phyloP scores from a whole-genome alignment of 352 stramenopile species.

The Thraustochytrium sp. region DNA sequence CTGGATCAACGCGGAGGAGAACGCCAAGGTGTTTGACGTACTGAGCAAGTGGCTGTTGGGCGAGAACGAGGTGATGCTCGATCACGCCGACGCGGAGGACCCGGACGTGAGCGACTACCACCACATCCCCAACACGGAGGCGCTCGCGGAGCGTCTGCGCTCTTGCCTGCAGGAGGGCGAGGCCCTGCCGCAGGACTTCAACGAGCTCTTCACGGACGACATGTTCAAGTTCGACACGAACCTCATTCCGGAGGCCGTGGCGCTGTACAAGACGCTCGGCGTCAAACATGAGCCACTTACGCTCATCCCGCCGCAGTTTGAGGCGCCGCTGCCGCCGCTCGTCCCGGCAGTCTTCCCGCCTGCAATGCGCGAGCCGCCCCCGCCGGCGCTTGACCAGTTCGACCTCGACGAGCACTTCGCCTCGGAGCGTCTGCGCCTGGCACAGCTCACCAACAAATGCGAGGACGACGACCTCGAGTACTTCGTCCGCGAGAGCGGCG shows the following conservation, averaged over 20 bases:
- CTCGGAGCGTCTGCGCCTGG: constrained; percentile 77
- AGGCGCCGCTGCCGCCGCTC: constrained; percentile 82
- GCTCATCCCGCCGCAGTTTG: constrained; percentile 88
- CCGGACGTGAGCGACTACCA: constrained; percentile 77
- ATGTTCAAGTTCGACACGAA: constrained; percentile 91
- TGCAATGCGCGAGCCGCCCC: constrained; percentile 73
- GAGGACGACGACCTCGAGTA: constrained; percentile 87
- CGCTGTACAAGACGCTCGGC: constrained; percentile 78
- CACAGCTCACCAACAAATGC: constrained; percentile 90
- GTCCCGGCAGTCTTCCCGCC: constrained; percentile 87
- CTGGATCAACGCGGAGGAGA: constrained; percentile 88
- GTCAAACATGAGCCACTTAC: constrained; percentile 89
- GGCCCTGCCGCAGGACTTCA: constrained; percentile 87
- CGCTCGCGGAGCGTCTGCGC: constrained; percentile 79
- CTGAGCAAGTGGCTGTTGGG: constrained; percentile 85
- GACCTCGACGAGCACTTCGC: constrained; percentile 94
- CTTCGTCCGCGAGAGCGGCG: constrained; percentile 82
- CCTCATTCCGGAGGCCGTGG: constrained; percentile 84
- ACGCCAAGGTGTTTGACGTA: constrained; percentile 81
- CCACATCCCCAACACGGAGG: constrained; percentile 84
- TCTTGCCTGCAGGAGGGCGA: constrained; percentile 90
- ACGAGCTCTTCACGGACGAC: constrained; percentile 80
- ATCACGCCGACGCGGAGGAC: constrained; percentile 51
- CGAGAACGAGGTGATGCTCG: not conserved
- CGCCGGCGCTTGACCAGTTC: constrained; percentile 88